Percentiles rank a stretch among this genome's conserved stretches.
Evolutionary conservation across 1,284 basidiomycete genomes (phyloP).

Genomic region (Microbotryum saponariae): DNA sequence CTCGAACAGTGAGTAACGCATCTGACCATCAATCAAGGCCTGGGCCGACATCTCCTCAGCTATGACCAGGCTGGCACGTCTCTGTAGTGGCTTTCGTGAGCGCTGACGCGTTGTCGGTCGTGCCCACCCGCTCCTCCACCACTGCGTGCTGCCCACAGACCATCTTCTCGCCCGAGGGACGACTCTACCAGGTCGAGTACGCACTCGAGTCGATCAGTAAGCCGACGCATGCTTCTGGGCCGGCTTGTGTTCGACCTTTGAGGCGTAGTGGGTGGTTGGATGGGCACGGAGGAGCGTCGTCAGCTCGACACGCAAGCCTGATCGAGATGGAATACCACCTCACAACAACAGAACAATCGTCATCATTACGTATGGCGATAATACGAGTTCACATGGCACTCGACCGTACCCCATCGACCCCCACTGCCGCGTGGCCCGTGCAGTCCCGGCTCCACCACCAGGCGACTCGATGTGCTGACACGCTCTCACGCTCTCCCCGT

Average conservation of each 20-base stretch:
- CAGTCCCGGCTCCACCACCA: not conserved
- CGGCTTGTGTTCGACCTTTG: not conserved
- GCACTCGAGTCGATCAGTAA: slow-evolving; percentile 35
- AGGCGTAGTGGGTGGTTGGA: not conserved
- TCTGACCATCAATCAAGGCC: not conserved
- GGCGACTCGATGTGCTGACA: not conserved
- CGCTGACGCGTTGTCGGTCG: slow-evolving; percentile 8
- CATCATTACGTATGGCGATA: too few relatives aligned
- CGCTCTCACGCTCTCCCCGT: not conserved
- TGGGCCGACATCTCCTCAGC: not conserved
- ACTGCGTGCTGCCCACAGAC: slow-evolving; percentile 11
- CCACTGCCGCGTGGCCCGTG: not conserved
- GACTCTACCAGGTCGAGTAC: slow-evolving; percentile 38
- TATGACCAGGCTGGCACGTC: too few relatives aligned
- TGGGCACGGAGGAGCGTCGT: too few relatives aligned
- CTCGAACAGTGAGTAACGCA: slow-evolving; percentile 17
- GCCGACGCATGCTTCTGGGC: not conserved
- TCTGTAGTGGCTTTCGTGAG: not conserved
- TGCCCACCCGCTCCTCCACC: not conserved
- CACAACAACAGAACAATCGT: too few relatives aligned
- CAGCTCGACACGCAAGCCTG: too few relatives aligned
- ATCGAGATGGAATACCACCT: too few relatives aligned
- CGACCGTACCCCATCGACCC: too few relatives aligned
- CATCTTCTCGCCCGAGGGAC: slow-evolving; percentile 37
- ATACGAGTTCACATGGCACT: too few relatives aligned